A percentile compares a stretch with the other conserved stretches of the same genome.
phyloP scores from a whole-genome alignment of 192 early-diverging fungal genomes.

The Dissophora globulifera region DNA sequence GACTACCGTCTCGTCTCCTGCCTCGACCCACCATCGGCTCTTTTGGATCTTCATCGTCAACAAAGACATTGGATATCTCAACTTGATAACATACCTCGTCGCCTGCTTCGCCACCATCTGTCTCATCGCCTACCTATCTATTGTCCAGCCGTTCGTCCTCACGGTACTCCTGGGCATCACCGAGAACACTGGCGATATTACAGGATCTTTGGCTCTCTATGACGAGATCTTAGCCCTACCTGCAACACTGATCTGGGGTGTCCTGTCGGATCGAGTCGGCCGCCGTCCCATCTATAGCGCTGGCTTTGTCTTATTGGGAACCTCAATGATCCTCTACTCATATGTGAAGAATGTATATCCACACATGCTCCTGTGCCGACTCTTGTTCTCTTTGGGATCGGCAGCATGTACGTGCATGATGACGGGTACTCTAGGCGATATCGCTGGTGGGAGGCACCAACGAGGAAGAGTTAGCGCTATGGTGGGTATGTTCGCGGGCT shows the following conservation, averaged over 20 bases:
- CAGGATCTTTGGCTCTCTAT: constrained; percentile 71
- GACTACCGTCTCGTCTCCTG: background rate
- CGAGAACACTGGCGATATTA: constrained; percentile 41
- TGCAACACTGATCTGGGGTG: constrained; percentile 67
- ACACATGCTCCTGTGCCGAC: constrained; percentile 64
- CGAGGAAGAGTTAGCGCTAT: constrained; percentile 63
- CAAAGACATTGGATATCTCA: constrained; percentile 30
- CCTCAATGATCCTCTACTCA: constrained; percentile 61
- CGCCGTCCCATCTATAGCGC: constrained; percentile 63
- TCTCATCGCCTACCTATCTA: constrained; percentile 49
- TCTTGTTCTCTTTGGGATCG: constrained; percentile 76
- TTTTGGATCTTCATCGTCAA: constrained; percentile 49
- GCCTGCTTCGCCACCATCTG: constrained; percentile 26
- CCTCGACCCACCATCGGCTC: constrained; percentile 10
- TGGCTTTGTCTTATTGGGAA: constrained; percentile 64
- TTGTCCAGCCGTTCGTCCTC: constrained; percentile 56
- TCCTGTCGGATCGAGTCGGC: constrained; percentile 68
- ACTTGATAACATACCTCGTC: constrained; percentile 31
- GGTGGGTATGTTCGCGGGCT: constrained; percentile 68
- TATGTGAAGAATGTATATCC: constrained; percentile 67
- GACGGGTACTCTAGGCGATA: constrained; percentile 71
- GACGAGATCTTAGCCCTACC: constrained; percentile 71
- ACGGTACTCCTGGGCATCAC: constrained; percentile 30
- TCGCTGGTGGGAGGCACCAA: constrained; percentile 53
- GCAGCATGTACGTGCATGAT: constrained; percentile 74